phyloP scores from a whole-genome alignment of 2,329 filamentous ascomycete species.

The Arthrobotrys sinensis region DNA sequence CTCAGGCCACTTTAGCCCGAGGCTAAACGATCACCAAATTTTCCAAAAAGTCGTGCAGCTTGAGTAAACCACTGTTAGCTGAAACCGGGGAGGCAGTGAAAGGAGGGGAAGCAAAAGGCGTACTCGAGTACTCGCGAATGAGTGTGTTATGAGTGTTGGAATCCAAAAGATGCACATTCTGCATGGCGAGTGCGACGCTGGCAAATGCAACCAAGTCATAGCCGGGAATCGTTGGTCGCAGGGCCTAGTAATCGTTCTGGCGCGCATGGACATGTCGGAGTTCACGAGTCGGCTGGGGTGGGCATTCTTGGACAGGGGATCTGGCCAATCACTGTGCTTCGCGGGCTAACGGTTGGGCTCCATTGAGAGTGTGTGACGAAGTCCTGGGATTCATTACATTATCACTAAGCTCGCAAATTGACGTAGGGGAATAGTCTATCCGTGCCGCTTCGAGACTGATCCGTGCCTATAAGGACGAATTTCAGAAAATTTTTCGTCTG shows the following conservation, averaged over 20 bases:
- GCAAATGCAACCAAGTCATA: constrained; percentile 13
- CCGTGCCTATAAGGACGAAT: constrained; percentile 1
- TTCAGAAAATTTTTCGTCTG: not conserved
- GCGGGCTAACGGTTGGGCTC: constrained; percentile 11
- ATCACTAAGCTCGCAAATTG: constrained; percentile 1
- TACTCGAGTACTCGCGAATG: no score
- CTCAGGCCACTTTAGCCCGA: constrained; percentile 5
- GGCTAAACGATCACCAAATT: constrained; percentile 13
- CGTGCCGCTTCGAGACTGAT: no score
- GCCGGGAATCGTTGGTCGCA: constrained; percentile 4
- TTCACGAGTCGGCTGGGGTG: constrained; percentile 10
- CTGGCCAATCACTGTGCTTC: not conserved
- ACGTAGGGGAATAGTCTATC: not conserved
- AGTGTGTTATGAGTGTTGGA: not conserved
- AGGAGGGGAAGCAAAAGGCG: not conserved
- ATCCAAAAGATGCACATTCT: constrained; percentile 25
- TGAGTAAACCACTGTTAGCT: not conserved
- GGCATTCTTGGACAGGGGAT: not conserved
- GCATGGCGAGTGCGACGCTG: constrained; percentile 10
- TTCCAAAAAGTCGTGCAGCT: not conserved
- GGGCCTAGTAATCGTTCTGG: constrained; percentile 24
- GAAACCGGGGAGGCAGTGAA: not conserved
- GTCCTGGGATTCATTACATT: constrained; percentile 7
- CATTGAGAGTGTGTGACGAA: constrained; percentile 16
- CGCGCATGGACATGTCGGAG: constrained; percentile 23